These are phyloP conservation scores for Giardia muris DNA, from an alignment of 208 protist species.

Conservation along the genomic window DNA sequence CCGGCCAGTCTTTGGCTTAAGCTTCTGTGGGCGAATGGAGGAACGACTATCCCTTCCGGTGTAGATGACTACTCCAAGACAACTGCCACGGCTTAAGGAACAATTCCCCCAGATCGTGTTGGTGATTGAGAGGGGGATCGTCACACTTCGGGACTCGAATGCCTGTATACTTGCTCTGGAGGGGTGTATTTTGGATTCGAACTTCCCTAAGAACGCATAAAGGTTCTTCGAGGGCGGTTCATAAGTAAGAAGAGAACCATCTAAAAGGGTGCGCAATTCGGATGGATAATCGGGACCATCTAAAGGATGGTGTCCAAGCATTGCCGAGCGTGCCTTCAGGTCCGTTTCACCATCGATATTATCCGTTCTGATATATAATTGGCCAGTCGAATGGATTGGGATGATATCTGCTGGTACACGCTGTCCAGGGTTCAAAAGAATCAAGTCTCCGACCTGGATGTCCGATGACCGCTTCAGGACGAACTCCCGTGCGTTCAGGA, in stretches of 20 bases:
- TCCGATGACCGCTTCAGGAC: conserved; percentile 40
- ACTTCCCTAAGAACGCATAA: conserved; percentile 20
- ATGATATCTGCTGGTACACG: conserved; percentile 48
- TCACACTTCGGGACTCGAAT: background rate
- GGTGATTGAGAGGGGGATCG: conserved; percentile 56
- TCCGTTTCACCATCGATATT: conserved; percentile 95
- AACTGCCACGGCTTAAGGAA: conserved; percentile 68
- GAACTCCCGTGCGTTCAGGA: background rate
- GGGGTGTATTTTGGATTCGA: background rate
- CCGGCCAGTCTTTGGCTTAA: conserved; percentile 57
- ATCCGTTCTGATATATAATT: conserved; percentile 63
- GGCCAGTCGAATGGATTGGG: background rate
- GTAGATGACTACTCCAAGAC: conserved; percentile 60
- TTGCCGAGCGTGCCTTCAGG: conserved; percentile 67
- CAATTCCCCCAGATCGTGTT: conserved; percentile 91
- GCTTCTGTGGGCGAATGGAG: conserved; percentile 70
- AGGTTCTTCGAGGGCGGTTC: background rate
- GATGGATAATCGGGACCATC: background rate
- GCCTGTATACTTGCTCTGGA: too few species aligned
- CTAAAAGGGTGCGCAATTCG: background rate
- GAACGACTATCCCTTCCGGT: conserved; percentile 72
- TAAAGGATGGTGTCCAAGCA: background rate
- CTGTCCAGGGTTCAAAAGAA: conserved; percentile 67
- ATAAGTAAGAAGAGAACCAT: background rate
- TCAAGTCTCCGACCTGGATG: conserved; percentile 72